Conservation (phyloP, 2,329 filamentous ascomycete genomes). For the Botrytis tulipae region DNA sequence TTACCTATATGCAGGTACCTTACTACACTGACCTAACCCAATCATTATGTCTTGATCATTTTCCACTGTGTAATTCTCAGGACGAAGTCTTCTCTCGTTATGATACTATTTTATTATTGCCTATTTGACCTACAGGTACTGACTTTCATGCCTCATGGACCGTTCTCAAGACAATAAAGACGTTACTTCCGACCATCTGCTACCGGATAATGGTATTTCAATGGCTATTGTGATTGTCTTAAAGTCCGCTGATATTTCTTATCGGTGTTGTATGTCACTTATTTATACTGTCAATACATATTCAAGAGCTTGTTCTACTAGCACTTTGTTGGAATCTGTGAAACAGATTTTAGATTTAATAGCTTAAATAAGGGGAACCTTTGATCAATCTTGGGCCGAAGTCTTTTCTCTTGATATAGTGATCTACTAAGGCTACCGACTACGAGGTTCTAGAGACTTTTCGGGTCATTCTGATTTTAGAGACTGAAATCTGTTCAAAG, state of each 20-base stretch:
- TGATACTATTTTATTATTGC: background rate
- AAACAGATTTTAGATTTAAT: background rate
- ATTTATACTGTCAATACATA: background rate
- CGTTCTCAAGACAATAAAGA: fast-evolving
- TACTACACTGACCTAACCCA: background rate
- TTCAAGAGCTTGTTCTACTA: background rate
- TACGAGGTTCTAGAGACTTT: background rate
- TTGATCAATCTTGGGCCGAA: background rate
- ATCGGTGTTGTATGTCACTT: background rate
- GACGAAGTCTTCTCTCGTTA: background rate
- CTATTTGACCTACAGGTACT: background rate
- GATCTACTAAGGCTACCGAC: background rate
- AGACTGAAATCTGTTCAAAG: background rate
- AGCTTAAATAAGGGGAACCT: fast-evolving
- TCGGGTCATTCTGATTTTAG: background rate
- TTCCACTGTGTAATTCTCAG: background rate
- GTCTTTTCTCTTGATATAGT: background rate
- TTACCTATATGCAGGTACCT: background rate
- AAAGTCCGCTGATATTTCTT: background rate
- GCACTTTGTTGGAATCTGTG: background rate
- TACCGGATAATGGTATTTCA: background rate
- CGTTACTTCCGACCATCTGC: background rate
- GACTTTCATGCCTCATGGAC: fast-evolving
- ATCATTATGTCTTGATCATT: background rate
- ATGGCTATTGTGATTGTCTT: background rate